Base-by-base conservation (phyloP, 2,329 filamentous ascomycete species). In the Penicillium sp. region DNA sequence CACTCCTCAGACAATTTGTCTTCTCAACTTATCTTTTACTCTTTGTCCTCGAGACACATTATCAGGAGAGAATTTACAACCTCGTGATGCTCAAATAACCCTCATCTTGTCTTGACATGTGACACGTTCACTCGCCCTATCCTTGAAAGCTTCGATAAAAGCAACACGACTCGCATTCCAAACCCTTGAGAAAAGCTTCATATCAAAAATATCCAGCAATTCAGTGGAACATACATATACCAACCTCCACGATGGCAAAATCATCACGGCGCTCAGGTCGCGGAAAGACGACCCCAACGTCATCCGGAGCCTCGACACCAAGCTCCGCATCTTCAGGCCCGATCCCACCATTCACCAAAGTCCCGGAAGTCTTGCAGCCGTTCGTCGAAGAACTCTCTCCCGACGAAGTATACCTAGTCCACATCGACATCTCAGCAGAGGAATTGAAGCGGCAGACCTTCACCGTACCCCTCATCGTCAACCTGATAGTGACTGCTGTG, bases 371-470 rank as follows among this genome's bases (percentile, higher is more conserved):
- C 33, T 83, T 96, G 54, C 68, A 81, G 50, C 82, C 86, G 12
- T 88, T 96, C 71, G 81, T 89, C 69, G 77, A 83, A 37, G 82
- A 80, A 43, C 86, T 96, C 59, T 83, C 86, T 58, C 80, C 83
- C 56, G 77, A 83, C 56, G 86, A 90, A 73, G 83, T 96, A 71
- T 96, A 97, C 82, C 84, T 97, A 68, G 82, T 89, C 31, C 92
- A 96, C 78, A 80, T 96, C 75, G 93, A 97, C 80, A 78, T 77
- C 59, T 86, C 89, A 61, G 86, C 87, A 0, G 75, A 77, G 21
- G 80, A 82, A 29, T 86, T 93, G 77, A 97, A 97, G 77, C 85
- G 85, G 72, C 89, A 90, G 69, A 89, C 95, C 68, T 97, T 96
- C 76, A 68, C 86, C 48, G 86, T 96, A 0, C 91, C 93, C 17